Evolutionary conservation across 305 asterid genomes (phyloP).

Genomic region (Solanum hybrid): DNA sequence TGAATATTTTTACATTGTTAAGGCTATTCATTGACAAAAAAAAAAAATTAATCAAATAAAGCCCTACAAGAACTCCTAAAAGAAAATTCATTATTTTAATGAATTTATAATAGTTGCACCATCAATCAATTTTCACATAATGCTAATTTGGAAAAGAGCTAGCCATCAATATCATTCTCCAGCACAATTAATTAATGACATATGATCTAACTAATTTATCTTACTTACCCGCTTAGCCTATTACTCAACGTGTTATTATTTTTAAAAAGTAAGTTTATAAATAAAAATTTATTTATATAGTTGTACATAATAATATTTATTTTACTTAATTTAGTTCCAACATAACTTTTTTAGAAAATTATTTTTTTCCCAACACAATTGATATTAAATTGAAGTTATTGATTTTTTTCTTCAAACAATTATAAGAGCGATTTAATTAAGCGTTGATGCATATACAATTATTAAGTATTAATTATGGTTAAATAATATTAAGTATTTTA

Average conservation of each 20-base stretch:
- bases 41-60: no score
- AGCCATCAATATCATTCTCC: neutral
- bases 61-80: neutral
- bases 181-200: neutral
- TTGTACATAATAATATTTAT: neutral
- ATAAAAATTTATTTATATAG: no score
- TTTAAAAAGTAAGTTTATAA: neutral
- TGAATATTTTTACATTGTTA: no score
- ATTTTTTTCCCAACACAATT: no score
- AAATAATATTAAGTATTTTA: no score
- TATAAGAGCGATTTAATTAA: neutral
- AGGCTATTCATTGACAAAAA: neutral
- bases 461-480: no score
- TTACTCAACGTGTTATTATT: neutral
- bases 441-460: neutral
- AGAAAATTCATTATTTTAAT: no score
- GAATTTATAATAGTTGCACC: neutral
- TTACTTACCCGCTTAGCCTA: no score
- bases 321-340: neutral
- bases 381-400: neutral
- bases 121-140: neutral
- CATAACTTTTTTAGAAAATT: no score
- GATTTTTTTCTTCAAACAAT: neutral
- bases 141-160: no score
- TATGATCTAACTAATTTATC: neutral